Conservation (phyloP, 768 basidiomycete genomes). For the Pleurotus sapidus region DNA sequence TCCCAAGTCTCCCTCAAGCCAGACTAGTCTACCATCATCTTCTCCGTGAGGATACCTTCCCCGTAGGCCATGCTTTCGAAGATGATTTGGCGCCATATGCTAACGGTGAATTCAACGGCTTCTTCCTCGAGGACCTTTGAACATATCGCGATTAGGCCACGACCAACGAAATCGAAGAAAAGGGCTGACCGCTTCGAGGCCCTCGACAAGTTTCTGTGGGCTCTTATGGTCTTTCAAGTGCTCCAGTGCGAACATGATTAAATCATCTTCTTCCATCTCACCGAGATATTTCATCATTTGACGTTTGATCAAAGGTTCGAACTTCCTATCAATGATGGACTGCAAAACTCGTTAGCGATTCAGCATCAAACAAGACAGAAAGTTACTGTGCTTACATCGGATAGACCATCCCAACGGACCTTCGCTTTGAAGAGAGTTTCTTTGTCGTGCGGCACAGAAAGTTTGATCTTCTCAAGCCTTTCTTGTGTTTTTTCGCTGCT, state of each 20-base stretch:
- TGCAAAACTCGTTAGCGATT: conserved; percentile 23
- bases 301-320: conserved; percentile 80
- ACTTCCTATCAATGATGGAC: conserved; percentile 80
- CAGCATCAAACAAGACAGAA: conserved; percentile 12
- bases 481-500: conserved; percentile 76
- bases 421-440: conserved; percentile 80
- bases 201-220: conserved; percentile 83
- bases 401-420: conserved; percentile 89
- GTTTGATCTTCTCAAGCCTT: conserved; percentile 73
- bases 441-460: conserved; percentile 72
- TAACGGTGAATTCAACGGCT: conserved; percentile 71
- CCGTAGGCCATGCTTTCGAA: conserved; percentile 95
- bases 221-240: conserved; percentile 89
- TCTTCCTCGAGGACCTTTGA: conserved; percentile 89
- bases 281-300: conserved; percentile 87
- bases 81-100: conserved; percentile 88
- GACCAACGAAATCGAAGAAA: not conserved
- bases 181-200: conserved; percentile 80
- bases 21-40: conserved; percentile 71
- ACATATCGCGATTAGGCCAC: conserved; percentile 3
- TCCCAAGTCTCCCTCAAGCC: conserved; percentile 17
- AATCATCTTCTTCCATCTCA: conserved; percentile 90
- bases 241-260: conserved; percentile 92
- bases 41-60: conserved; percentile 85
- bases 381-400: conserved; percentile 61